Evolutionary conservation across 1,139 yeast genomes (phyloP).

Genomic region (Protomyces inouyei): DNA sequence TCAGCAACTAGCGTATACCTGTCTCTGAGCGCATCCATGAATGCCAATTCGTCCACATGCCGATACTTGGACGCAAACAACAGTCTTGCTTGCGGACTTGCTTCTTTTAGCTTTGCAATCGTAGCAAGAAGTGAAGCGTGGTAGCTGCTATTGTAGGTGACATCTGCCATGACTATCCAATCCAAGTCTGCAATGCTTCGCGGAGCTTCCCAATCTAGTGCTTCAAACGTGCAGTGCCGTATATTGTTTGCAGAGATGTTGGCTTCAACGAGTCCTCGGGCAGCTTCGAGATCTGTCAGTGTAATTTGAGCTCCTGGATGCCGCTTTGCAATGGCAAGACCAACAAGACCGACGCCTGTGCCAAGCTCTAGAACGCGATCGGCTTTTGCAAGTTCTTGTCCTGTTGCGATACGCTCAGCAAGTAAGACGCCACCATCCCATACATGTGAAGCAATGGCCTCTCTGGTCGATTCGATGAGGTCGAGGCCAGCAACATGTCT

Average conservation of each 20-base stretch:
- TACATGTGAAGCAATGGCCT: constrained; percentile 19
- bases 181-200: background rate
- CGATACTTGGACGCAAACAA: constrained; percentile 19
- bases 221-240: background rate
- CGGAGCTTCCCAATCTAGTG: constrained; percentile 7
- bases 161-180: constrained; percentile 16
- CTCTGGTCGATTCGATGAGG: constrained; percentile 1
- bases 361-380: constrained; percentile 8
- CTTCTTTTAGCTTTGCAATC: background rate
- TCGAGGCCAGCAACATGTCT: background rate
- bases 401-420: background rate
- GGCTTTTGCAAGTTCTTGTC: background rate
- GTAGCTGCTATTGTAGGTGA: constrained; percentile 15
- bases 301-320: background rate
- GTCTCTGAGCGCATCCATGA: background rate
- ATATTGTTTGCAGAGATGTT: background rate
- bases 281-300: constrained; percentile 9
- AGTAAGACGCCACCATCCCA: constrained; percentile 21
- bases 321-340: background rate
- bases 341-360: constrained; percentile 18
- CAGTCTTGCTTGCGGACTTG: background rate
- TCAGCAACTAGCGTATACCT: background rate
- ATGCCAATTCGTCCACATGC: constrained; percentile 6
- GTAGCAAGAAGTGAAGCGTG: constrained; percentile 5
- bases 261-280: background rate